Base-by-base conservation (phyloP, 1,284 basidiomycete genomes). In the Trametes polyzona region DNA sequence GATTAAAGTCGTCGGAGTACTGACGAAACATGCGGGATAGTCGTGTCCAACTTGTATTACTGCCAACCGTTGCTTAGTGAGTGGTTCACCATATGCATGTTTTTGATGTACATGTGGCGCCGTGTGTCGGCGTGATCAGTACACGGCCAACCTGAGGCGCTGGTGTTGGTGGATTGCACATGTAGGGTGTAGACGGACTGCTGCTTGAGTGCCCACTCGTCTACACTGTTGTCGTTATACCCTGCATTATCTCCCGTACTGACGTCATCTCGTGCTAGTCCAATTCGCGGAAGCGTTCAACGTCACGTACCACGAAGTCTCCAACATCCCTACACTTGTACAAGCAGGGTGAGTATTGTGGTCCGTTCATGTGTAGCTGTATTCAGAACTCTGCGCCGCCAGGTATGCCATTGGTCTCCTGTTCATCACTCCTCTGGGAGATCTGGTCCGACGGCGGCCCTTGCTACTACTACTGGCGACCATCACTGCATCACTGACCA, bases 31-130 rank as follows among this genome's bases (percentile, higher is more conserved):
- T 29, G 19, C 48, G 9, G 3, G n/a, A 10, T 53, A 85, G 83
- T 71, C 41, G 83, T 83, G 24, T 78, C 82, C 17, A 91, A 90
- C 60, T 66, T 90, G 47, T 91, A 89, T 65, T 91, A 90, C 61
- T 85, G 84, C 57, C 89, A 88, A 70, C 88, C 89, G 0, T 70
- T 91, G 56, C 72, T 91, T 12, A 86, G 89, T 81, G 69, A 48
- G 81, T 61, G n/a, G n/a, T n/a, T n/a, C n/a, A n/a, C n/a, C n/a
- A n/a, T n/a, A n/a, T n/a, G n/a, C n/a, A n/a, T n/a, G n/a, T n/a
- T n/a, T n/a, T n/a, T n/a, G n/a, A n/a, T n/a, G n/a, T n/a, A n/a
- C n/a, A n/a, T n/a, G n/a, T n/a, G n/a, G n/a, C n/a, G n/a, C n/a
- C n/a, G n/a, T n/a, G n/a, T n/a, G n/a, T n/a, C n/a, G n/a, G n/a